phyloP scores from a whole-genome alignment of 345 rosid species.

The Hypericum perforatum region DNA sequence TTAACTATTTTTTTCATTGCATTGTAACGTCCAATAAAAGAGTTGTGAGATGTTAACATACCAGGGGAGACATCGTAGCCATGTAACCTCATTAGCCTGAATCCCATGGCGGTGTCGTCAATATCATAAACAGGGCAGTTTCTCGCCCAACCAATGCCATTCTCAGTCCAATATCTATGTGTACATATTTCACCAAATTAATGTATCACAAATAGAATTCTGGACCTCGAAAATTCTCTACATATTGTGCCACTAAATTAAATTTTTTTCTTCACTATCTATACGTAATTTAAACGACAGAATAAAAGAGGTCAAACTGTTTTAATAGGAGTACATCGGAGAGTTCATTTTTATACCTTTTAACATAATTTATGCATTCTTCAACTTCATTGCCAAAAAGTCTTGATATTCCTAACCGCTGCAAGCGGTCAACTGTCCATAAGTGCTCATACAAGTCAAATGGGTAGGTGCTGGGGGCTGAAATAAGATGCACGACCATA shows the following conservation, averaged over 20 bases:
- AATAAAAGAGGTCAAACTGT: too few species aligned
- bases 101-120: conserved; percentile 96
- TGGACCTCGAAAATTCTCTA: background rate
- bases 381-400: conserved; percentile 55
- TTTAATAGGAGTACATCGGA: too few species aligned
- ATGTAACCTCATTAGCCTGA: conserved; percentile 59
- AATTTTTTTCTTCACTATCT: too few species aligned
- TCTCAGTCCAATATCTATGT: conserved; percentile 65
- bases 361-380: conserved; percentile 51
- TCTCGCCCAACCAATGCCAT: conserved; percentile 94
- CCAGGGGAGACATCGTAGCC: conserved; percentile 76
- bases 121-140: conserved; percentile 63
- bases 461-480: conserved; percentile 86
- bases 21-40: too few species aligned
- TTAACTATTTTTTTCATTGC: too few species aligned
- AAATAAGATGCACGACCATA: background rate
- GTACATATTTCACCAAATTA: background rate
- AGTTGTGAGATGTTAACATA: conserved; percentile 12
- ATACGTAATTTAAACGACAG: too few species aligned
- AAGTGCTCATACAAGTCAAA: conserved; percentile 83
- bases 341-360: conserved; percentile 28
- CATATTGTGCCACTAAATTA: background rate
- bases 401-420: conserved; percentile 85
- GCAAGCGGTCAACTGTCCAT: conserved; percentile 87
- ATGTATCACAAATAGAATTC: background rate